Evolutionary conservation across 2,329 filamentous ascomycete species (phyloP), one percentile per base, ranked within the genome.

Genomic region (Colletotrichum truncatum): DNA sequence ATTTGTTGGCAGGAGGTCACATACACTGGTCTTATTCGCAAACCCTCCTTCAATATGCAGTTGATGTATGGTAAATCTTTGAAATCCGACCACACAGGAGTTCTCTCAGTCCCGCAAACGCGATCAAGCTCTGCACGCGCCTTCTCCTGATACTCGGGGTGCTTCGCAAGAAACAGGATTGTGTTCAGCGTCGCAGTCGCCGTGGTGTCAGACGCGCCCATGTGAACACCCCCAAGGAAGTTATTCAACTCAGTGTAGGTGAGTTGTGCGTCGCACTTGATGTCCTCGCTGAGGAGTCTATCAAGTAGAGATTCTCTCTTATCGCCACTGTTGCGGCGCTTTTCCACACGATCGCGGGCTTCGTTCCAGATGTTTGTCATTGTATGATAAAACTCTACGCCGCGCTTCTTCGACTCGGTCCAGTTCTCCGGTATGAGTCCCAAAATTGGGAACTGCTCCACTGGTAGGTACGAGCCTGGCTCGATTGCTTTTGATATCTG

Each of bases 401-500:
- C 75, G 4, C 80, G 74, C 12, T 70, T 70, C 6, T 73, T 71
- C 74, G 78, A 84, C 58, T 80, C 78, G 1, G 75, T 74, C 46
- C 81, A 77, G 2, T 82, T 38, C 1, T 84, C 73, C 0, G 83
- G 83, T 9, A 85, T 67, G 4, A 69, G 75, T 38, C 82, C 77
- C 9, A 85, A 69, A 25, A 79, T 73, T 0, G 83, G 80, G 55
- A 81, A 82, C 36, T 81, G 74, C 54, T 85, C 83, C 1, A 85
- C 79, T 0, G 83, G 83, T 0, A 83, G 83, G 0, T 81, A 85
- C 11, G 78, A 79, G 1, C 82, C 83, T 0, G 78, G 74, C 68
- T 84, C 83, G 72, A 83, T 77, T 0, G 84, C 74, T 39, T 76
- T 72, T 4, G 78, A 77, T 14, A 14, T 21, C n/a, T n/a, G n/a